Base-by-base conservation (phyloP, 192 early-diverging fungal genomes). In the Backusella psychrophila region DNA sequence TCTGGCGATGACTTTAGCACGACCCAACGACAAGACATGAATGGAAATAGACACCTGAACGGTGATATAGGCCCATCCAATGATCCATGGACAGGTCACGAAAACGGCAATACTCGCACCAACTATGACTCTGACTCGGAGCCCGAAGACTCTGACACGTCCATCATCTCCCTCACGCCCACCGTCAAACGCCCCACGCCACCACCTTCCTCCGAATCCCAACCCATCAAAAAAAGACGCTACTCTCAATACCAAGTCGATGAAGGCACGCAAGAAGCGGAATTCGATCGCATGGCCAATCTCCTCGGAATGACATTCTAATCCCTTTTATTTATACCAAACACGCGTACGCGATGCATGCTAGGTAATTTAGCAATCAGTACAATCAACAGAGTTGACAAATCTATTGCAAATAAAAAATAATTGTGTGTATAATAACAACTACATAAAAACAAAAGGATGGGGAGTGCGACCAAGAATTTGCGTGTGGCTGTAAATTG, bases 401-500 rank as follows among this genome's bases (percentile, higher is more conserved):
- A 89, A 81, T 98, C 98, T 78, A 99, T 89, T 71, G 90, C 87
- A 79, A 99, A 99, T 34, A 94, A 95, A 35, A 92, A 80, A 2
- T 92, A 78, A 75, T 98, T 97, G 87, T 98, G 93, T 1, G 96
- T 94, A 84, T 98, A 97, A 83, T 98, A 96, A 36, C 95, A 96
- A 83, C 94, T 94, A 29, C 97, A 81, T 67, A 99, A 86, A 53
- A 49, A 98, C 94, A 99, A 82, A 69, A 91, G 80, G 46, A 98
- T 95, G 9, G 98, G 98, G 14, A 97, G 88, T 6, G 93, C 92
- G 7, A 95, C 98, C 66, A 98, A 82, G 80, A 95, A 99, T 81
- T 99, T 99, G 81, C 96, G 95, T 74, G 96, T 93, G 26, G 96
- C 95, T 21, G 98, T 99, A 81, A 98, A 98, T 79, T 98, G 94